phyloP scores from a whole-genome alignment of 2,329 filamentous ascomycete genomes.

The Phyllosticta citrichinensis region DNA sequence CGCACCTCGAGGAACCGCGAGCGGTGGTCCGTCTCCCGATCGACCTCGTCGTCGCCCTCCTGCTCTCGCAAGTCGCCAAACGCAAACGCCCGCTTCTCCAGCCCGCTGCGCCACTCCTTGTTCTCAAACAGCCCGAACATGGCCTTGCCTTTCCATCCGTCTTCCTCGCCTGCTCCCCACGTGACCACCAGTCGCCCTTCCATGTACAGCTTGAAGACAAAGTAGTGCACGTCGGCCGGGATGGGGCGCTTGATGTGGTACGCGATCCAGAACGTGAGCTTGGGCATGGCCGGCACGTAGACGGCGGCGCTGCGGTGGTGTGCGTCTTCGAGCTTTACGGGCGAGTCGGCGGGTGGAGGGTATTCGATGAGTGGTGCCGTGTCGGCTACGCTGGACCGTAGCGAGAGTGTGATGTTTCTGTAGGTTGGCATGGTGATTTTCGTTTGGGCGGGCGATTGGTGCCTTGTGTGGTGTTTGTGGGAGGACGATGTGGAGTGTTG shows the following conservation, averaged over 20 bases:
- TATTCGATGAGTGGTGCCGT: slow-evolving; percentile 5
- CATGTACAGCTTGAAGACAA: slow-evolving; percentile 39
- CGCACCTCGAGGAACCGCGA: slow-evolving; percentile 30
- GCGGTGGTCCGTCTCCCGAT: slow-evolving; percentile 16
- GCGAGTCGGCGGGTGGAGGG: slow-evolving; percentile 1
- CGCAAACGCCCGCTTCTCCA: slow-evolving; percentile 34
- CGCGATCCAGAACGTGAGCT: slow-evolving; percentile 7
- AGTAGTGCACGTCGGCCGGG: slow-evolving; percentile 14
- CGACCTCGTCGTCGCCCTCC: neutral
- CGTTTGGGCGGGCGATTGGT: neutral
- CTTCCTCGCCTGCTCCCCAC: slow-evolving; percentile 34
- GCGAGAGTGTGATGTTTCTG: slow-evolving; percentile 6
- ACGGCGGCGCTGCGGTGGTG: neutral
- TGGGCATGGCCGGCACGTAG: slow-evolving; percentile 4
- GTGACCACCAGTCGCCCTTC: slow-evolving; percentile 29
- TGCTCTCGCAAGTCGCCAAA: slow-evolving; percentile 20
- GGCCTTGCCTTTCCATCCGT: slow-evolving; percentile 34
- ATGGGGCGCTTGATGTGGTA: slow-evolving; percentile 8
- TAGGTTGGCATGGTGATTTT: slow-evolving; percentile 3
- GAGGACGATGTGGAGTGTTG: no score
- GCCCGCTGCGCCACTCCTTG: slow-evolving; percentile 18
- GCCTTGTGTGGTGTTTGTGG: no score
- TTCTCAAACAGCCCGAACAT: slow-evolving; percentile 35
- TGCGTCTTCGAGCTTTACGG: neutral
- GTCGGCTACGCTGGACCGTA: neutral